Evolutionary conservation across 129 eudicot genomes (phyloP).

Genomic region (Artemisia tridentata): DNA sequence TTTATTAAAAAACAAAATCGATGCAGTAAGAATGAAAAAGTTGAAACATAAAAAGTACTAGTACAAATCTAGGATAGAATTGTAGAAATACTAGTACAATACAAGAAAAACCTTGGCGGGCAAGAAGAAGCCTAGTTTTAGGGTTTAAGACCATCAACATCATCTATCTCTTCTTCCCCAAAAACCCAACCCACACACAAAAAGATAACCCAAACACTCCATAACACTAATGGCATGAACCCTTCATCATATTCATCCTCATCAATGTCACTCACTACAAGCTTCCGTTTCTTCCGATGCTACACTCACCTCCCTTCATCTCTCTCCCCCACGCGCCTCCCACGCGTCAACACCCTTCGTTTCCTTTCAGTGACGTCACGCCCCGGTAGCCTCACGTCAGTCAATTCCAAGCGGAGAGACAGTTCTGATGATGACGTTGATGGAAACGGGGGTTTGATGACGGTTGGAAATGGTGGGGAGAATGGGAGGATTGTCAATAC

Average conservation of each 20-base stretch:
- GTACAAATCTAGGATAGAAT: background rate
- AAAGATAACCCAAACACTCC: constrained; percentile 15
- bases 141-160: constrained; percentile 30
- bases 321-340: constrained; percentile 34
- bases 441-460: constrained; percentile 36
- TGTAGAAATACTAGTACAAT: background rate
- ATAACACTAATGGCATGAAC: constrained; percentile 46
- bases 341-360: constrained; percentile 35
- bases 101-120: constrained; percentile 34
- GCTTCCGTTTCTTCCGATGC: constrained; percentile 56
- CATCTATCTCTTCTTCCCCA: background rate
- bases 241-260: constrained; percentile 26
- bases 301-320: constrained; percentile 32
- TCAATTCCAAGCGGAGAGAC: constrained; percentile 36
- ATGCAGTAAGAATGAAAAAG: too few species aligned
- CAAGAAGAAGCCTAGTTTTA: constrained; percentile 24
- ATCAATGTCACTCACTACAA: constrained; percentile 59
- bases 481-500: constrained; percentile 48
- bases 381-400: constrained; percentile 23
- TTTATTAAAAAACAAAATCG: too few species aligned
- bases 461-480: constrained; percentile 27
- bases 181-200: constrained; percentile 1
- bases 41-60: too few species aligned
- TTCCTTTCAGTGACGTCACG: constrained; percentile 36
- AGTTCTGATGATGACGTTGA: constrained; percentile 27